Evolutionary conservation across 495 filamentous ascomycete species (phyloP), one percentile per base, ranked within the genome.

Genomic region (Podospora comata): DNA sequence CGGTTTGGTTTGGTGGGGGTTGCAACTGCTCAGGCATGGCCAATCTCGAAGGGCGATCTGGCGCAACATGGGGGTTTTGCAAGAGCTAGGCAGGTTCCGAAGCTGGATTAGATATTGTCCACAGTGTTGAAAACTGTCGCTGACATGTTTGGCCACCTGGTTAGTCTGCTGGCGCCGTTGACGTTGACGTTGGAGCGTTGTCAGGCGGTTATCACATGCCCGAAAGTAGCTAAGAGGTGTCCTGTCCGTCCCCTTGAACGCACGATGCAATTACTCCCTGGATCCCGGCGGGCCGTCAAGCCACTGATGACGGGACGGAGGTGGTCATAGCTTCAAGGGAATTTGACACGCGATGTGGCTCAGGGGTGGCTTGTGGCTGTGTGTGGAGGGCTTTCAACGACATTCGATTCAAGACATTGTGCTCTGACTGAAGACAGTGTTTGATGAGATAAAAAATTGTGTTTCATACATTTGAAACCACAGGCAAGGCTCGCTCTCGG

Each of bases 1-100:
- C 71, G 64, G 34, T 54, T 53, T 67, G 23, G 30, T 66, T 53
- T 34, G 27, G 20, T 59, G 77, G 73, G 23, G 80, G 76, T 64
- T 75, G 71, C 67, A 78, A 77, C 67, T 79, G 75, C 70, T 80
- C 79, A 74, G 80, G 71, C 75, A 77, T 77, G 72, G 72, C 72
- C 72, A 66, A 44, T 71, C 20, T 59, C 55, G 67, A 34, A 53
- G 65, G 61, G 39, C 18, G 60, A 48, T 53, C 56, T 53, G 63
- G 68, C 64, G 64, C 62, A 70, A 68, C 68, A 72, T 71, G 66
- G 62, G 62, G 58, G 39, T 30, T n/a, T 62, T 11, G 53, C 15
- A 60, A 48, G 15, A 48, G 39, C 39, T 48, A 48, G 34, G 3
- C 15, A 62, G 39, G 48, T 54, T 55, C 19, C 32, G 16, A 23